Conservation (phyloP, 805 yeast species). For the Pichia membranifaciens region DNA sequence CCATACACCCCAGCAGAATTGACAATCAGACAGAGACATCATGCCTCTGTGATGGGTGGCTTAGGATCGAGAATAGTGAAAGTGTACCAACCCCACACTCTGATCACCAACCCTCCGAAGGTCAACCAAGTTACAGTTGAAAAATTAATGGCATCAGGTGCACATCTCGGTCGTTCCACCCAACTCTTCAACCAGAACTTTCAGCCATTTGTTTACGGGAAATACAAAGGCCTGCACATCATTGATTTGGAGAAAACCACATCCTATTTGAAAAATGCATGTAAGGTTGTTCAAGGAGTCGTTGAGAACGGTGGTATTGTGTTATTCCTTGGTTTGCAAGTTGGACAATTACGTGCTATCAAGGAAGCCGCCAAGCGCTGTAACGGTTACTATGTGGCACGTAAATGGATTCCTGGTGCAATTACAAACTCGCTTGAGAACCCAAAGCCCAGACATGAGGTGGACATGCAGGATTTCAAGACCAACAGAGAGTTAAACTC, state of each 20-base stretch:
- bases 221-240: constrained; percentile 83
- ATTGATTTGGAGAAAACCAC: constrained; percentile 86
- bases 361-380: constrained; percentile 73
- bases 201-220: constrained; percentile 83
- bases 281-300: constrained; percentile 78
- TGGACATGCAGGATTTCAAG: constrained; percentile 65
- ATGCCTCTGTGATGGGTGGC: constrained; percentile 45
- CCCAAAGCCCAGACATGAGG: constrained; percentile 62
- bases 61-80: constrained; percentile 61
- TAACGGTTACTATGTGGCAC: constrained; percentile 73
- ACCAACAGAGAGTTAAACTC: constrained; percentile 54
- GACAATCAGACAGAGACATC: constrained; percentile 64
- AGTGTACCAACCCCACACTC: constrained; percentile 66
- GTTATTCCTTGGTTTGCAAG: constrained; percentile 77
- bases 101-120: constrained; percentile 52
- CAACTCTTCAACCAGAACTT: constrained; percentile 72
- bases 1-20: constrained; percentile 77
- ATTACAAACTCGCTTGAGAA: constrained; percentile 70
- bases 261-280: constrained; percentile 68
- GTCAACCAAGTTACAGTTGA: constrained; percentile 58
- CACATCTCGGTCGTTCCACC: constrained; percentile 90
- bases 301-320: constrained; percentile 77
- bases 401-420: constrained; percentile 93
- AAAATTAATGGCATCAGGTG: constrained; percentile 82
- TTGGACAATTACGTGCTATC: constrained; percentile 69